Conservation (phyloP, 2,329 filamentous ascomycete genomes). For the Colletotrichum eremochloae region DNA sequence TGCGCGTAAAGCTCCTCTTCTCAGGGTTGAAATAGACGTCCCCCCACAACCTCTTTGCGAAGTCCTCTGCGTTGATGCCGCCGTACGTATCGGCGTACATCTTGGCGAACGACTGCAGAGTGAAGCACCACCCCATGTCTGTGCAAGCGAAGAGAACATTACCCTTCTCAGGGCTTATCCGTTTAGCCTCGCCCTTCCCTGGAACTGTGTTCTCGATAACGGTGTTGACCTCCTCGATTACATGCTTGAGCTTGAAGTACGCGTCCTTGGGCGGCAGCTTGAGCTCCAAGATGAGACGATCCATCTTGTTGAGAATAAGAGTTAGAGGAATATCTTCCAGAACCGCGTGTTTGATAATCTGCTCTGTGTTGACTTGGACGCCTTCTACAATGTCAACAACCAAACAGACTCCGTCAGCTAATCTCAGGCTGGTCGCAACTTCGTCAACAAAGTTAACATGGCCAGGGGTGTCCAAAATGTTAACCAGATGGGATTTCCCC, state of each 20-base stretch:
- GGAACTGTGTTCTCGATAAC: constrained; percentile 91
- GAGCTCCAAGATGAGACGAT: constrained; percentile 92
- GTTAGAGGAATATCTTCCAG: constrained; percentile 90
- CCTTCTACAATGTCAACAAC: constrained; percentile 98
- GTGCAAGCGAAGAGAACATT: constrained; percentile 98
- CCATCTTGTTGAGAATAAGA: constrained; percentile 96
- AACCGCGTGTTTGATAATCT: constrained; percentile 96
- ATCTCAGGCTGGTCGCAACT: constrained; percentile 86
- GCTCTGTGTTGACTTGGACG: constrained; percentile 98
- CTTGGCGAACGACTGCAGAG: constrained; percentile 90
- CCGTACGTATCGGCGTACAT: constrained; percentile 95
- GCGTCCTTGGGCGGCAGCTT: constrained; percentile 95
- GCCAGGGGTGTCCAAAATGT: constrained; percentile 94
- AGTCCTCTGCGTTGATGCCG: constrained; percentile 84
- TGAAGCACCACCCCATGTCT: constrained; percentile 97
- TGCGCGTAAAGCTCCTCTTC: constrained; percentile 92
- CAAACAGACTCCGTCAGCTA: constrained; percentile 92
- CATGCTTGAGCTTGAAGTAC: constrained; percentile 98
- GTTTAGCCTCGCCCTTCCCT: constrained; percentile 80
- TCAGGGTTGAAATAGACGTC: constrained; percentile 96
- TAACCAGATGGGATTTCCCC: constrained; percentile 95
- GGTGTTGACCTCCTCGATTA: constrained; percentile 98
- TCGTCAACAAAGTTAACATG: constrained; percentile 99
- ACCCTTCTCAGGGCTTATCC: constrained; percentile 94
- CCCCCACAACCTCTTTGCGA: constrained; percentile 90